Evolutionary conservation across 2,329 filamentous ascomycete species (phyloP).

Genomic region (Zasmidium citrigriseum): DNA sequence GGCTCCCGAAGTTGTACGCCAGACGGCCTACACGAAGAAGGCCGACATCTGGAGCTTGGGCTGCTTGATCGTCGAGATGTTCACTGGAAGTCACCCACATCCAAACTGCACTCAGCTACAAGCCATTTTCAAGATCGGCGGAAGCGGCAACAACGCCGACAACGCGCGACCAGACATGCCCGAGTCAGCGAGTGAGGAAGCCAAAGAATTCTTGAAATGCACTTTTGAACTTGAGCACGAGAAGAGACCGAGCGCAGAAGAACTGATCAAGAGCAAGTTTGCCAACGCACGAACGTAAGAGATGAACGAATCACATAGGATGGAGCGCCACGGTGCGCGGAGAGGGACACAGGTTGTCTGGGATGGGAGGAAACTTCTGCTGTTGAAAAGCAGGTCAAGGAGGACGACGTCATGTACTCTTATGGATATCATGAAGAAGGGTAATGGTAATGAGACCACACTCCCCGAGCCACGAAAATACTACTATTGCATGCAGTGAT

Average conservation of each 20-base stretch:
- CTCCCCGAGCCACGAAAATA: background rate
- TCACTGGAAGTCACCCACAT: conserved; percentile 94
- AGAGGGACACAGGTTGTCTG: too few species aligned
- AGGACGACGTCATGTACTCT: background rate
- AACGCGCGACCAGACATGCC: conserved; percentile 84
- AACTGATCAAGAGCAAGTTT: conserved; percentile 82
- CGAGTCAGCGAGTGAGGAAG: conserved; percentile 80
- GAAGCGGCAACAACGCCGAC: conserved; percentile 58
- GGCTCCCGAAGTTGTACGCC: conserved; percentile 97
- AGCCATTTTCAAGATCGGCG: conserved; percentile 94
- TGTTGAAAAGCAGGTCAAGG: background rate
- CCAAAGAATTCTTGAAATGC: conserved; percentile 76
- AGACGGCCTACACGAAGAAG: conserved; percentile 96
- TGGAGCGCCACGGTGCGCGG: too few species aligned
- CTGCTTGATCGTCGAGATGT: conserved; percentile 98
- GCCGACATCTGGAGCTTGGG: conserved; percentile 98
- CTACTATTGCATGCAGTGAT: background rate
- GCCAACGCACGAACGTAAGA: conserved; percentile 4
- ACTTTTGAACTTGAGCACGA: conserved; percentile 97
- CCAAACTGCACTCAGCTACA: conserved; percentile 96
- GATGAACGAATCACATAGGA: background rate
- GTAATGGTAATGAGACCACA: conserved; percentile 7
- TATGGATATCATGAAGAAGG: background rate
- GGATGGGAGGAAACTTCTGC: background rate
- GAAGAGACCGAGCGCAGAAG: conserved; percentile 86